Base-by-base conservation (phyloP, 2,329 filamentous ascomycete genomes). In the Claviceps monticola region DNA sequence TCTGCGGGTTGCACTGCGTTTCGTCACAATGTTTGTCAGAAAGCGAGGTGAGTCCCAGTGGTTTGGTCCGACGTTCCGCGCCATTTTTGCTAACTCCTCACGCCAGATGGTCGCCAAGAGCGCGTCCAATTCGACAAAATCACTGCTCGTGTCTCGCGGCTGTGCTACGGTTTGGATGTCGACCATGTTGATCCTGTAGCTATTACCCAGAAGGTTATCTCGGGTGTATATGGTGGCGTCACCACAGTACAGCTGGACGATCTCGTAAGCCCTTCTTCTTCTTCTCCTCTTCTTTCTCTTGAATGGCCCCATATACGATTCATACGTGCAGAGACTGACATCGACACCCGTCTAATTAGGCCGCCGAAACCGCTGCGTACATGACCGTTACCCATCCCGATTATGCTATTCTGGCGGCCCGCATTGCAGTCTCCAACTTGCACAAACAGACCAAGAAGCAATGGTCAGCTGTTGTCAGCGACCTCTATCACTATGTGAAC, bases 361-460 rank as follows among this genome's bases (percentile, higher is more conserved):
- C 93, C 65, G 93, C 93, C 62, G 93, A 98, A 75, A 98, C 93
- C 62, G 93, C 93, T 62, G 93, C 93, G 53, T 98, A 98, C 76
- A 98, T 98, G 93, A 98, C 93, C 55, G 91, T 96, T 61, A 98
- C 91, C 56, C 93, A 98, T 70, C 93, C 93, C 63, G 93, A 98
- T 74, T 98, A 98, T 69, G 93, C 93, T 68, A 94, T 97, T 67
- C 88, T 98, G 54, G 93, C 93, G 58, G 93, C 93, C 59, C 90
- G 93, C 73, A 97, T 98, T 66, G 93, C 93, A 61, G 93, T 98
- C 51, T 98, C 93, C 65, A 98, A 98, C 75, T 85, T 98, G 54
- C 93, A 98, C 83, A 98, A 98, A 75, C 93, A 98, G 79, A 98
- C 93, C 58, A 97, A 97, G 81, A 98, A 98, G 79, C 91, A 97